These are phyloP conservation scores for Saksenaea vasiformis DNA, from an alignment of 371 early-diverging fungal genomes.

Conservation along the genomic window DNA sequence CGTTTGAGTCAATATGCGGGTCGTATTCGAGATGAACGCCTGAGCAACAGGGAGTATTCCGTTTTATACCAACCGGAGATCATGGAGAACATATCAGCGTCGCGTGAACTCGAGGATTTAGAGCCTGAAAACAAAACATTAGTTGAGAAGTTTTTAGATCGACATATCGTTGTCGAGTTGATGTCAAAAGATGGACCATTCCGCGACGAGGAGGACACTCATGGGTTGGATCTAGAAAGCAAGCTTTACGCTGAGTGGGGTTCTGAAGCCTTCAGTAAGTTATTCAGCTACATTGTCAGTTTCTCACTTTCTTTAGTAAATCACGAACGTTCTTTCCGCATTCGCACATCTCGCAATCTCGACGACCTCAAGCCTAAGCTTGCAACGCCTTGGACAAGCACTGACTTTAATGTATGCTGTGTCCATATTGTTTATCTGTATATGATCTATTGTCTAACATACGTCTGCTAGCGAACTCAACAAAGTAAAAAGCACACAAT, in stretches of 20 bases:
- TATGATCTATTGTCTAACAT: not conserved
- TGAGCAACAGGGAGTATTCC: slow-evolving; percentile 38
- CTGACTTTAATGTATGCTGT: slow-evolving; percentile 27
- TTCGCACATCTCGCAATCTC: slow-evolving; percentile 49
- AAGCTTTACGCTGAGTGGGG: slow-evolving; percentile 48
- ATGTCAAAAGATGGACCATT: slow-evolving; percentile 44
- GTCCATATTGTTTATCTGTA: not conserved
- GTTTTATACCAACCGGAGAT: slow-evolving; percentile 23
- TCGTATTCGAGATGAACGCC: slow-evolving; percentile 34
- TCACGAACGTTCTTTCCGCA: slow-evolving; percentile 42
- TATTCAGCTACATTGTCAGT: not conserved
- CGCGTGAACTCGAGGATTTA: slow-evolving; percentile 26
- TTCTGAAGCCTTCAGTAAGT: slow-evolving; percentile 34
- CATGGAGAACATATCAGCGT: slow-evolving; percentile 4
- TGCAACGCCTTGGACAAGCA: slow-evolving; percentile 38
- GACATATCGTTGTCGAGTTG: slow-evolving; percentile 35
- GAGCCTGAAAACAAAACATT: slow-evolving; percentile 25
- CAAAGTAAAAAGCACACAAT: slow-evolving; percentile 29
- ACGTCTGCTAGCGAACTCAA: slow-evolving; percentile 20
- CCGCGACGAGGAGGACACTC: slow-evolving; percentile 48
- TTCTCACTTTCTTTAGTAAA: slow-evolving; percentile 20
- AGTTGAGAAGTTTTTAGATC: slow-evolving; percentile 33
- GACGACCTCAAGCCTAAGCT: slow-evolving; percentile 51
- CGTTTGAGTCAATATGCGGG: slow-evolving; percentile 31
- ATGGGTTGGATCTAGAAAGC: slow-evolving; percentile 46